Conservation (phyloP, 352 stramenopile genomes). For the Globisporangium spiculum region DNA sequence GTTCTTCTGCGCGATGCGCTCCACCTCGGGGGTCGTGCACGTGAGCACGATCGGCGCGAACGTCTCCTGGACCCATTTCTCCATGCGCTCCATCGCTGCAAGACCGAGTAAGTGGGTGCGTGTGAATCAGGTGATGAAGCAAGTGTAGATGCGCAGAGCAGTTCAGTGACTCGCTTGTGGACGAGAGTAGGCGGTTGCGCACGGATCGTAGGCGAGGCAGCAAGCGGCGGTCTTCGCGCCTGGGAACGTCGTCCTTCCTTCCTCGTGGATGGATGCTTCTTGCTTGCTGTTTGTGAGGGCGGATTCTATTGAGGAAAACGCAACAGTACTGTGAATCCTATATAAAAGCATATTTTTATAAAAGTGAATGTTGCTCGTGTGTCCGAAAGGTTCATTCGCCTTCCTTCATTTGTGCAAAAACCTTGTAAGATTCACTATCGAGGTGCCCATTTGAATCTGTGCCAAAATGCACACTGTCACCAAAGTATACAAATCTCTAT, state of each 20-base stretch:
- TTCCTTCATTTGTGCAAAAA: too few relatives aligned
- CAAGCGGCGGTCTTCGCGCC: background rate
- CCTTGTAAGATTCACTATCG: too few relatives aligned
- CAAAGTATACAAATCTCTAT: too few relatives aligned
- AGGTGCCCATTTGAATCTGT: too few relatives aligned
- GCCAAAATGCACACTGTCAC: too few relatives aligned
- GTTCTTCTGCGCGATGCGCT: constrained; percentile 83
- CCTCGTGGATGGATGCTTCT: background rate
- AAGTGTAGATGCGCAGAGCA: background rate
- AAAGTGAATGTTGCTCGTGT: too few relatives aligned
- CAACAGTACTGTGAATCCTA: too few relatives aligned
- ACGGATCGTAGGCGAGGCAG: background rate
- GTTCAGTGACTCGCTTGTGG: background rate
- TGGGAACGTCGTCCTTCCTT: background rate
- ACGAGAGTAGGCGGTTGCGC: background rate
- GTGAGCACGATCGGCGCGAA: constrained; percentile 81
- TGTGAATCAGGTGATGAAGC: background rate
- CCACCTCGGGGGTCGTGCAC: constrained; percentile 67
- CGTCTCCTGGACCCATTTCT: constrained; percentile 73
- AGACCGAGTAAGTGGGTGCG: too few relatives aligned
- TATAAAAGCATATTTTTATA: too few relatives aligned
- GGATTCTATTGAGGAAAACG: background rate
- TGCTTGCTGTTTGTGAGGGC: background rate
- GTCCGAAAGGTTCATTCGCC: too few relatives aligned
- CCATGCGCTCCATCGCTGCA: constrained; percentile 46